Evolutionary conservation across 345 rosid genomes (phyloP), one percentile per base, ranked within the genome.

Genomic region (Microthlaspi erraticum): DNA sequence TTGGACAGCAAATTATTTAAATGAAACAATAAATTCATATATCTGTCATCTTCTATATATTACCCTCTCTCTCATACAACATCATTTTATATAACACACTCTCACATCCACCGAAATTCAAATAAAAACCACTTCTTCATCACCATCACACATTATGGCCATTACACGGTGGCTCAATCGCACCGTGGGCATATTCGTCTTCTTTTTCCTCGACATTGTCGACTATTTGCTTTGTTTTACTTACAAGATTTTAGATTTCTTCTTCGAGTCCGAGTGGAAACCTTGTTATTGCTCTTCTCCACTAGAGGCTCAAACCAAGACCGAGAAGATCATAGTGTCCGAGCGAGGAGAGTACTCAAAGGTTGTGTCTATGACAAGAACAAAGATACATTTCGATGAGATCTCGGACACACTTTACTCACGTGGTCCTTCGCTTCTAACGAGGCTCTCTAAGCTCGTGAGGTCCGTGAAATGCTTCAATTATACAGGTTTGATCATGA

Each of bases 361-460:
- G 82, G 76, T 91, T 46, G 89, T 94, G 46, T 75, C 79, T 48
- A 74, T 91, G 2, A 82, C 80, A 54, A 82, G 88, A 13, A 84
- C 70, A 64, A 90, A 81, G 84, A 68, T 93, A 49, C 86, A 85
- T 68, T 74, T 88, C 34, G 98, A 90, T 71, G 98, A 93, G 75
- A 80, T 93, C 69, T 93, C 98, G 2, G 97, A 93, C 58, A 93
- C 98, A 19, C 98, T 93, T 49, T 93, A 84, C 50, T 26, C 83
- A 5, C 86, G 77, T 66, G 71, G 98, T 32, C 84, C 90, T 48
- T 82, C 96, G 3, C 63, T 84, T 12, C 78, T 80, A 39, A 63
- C 76, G 64, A 77, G 88, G 81, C 65, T 81, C 65, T 80, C 87
- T 64, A 85, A 82, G 78, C 81, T 88, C 18, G 87, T 84, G 60